Evolutionary conservation across 179 eudicot species (phyloP), one percentile per base, ranked within the genome.

Genomic region (Nepenthes alata): DNA sequence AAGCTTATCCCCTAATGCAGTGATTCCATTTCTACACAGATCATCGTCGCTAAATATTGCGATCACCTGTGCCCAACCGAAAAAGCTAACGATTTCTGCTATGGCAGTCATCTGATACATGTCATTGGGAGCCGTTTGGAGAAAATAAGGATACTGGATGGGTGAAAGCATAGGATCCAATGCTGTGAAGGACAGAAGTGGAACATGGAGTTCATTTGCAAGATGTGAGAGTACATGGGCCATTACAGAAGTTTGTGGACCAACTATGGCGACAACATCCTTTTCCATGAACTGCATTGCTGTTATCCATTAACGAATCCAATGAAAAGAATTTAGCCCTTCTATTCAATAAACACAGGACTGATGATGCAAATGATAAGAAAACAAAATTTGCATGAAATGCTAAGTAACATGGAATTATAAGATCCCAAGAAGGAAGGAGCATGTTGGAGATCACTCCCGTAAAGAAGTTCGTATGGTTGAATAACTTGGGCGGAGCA

Each of bases 201-300:
- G 95, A 64, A 86, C 83, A 48, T 81, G 95, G 63, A 89, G 96
- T 60, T 87, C 84, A 70, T 81, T 86, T 45, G 84, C 91, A 53
- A 89, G 83, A 58, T 89, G 83, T 3, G 95, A 89, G 64, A 89
- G 86, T 16, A 84, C 77, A 57, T 79, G 91, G 2, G 95, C 96
- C 87, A 84, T 77, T 2, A 63, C 67, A 4, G 95, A 84, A 15
- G 77, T 13, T 73, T 86, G 91, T 45, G 96, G 91, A 6, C 95
- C 95, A 5, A 89, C 76, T 12, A 89, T 77, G n/a, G 95, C 95
- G 13, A 82, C 89, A 0, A 78, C 78, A 15, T 89, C 81, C 49
- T 48, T 71, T 74, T 78, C 85, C 89, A 86, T 82, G 73, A 69
- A 89, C 74, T 76, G 77, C 66, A 86, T 70, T 55, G 87, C 91